phyloP scores from a whole-genome alignment of 495 filamentous ascomycete species.

The Podospora anserina region DNA sequence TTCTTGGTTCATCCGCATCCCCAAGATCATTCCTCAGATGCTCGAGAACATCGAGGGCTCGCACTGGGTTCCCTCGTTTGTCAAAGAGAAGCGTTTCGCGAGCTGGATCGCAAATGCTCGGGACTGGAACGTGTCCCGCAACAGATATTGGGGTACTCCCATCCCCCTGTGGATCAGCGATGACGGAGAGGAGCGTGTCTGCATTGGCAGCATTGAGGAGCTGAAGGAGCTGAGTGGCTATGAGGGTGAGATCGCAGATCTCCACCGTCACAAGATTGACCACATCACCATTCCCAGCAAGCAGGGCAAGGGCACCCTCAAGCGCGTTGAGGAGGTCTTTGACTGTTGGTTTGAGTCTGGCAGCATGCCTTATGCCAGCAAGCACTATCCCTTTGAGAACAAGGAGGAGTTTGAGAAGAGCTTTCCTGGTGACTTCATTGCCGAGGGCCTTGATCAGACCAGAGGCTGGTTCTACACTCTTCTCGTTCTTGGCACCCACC shows the following conservation, averaged over 20 bases:
- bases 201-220: conserved; percentile 81
- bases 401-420: conserved; percentile 71
- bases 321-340: conserved; percentile 86
- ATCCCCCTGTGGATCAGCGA: conserved; percentile 91
- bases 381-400: conserved; percentile 95
- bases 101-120: conserved; percentile 67
- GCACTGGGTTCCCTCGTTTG: conserved; percentile 89
- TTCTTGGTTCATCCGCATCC: conserved; percentile 91
- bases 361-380: conserved; percentile 92
- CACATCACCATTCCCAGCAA: conserved; percentile 94
- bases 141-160: conserved; percentile 98
- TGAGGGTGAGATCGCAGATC: conserved; percentile 77
- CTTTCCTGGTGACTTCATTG: conserved; percentile 96
- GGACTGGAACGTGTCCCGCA: conserved; percentile 96
- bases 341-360: conserved; percentile 92
- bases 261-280: conserved; percentile 94
- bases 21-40: conserved; percentile 83
- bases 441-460: conserved; percentile 76
- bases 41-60: conserved; percentile 83
- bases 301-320: conserved; percentile 79
- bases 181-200: conserved; percentile 80
- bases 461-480: conserved; percentile 98
- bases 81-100: conserved; percentile 88
- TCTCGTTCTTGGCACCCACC: conserved; percentile 82
- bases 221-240: conserved; percentile 85